Evolutionary conservation across 306 rosid genomes (phyloP).

Genomic region (Ammopiptanthus mongolicus): DNA sequence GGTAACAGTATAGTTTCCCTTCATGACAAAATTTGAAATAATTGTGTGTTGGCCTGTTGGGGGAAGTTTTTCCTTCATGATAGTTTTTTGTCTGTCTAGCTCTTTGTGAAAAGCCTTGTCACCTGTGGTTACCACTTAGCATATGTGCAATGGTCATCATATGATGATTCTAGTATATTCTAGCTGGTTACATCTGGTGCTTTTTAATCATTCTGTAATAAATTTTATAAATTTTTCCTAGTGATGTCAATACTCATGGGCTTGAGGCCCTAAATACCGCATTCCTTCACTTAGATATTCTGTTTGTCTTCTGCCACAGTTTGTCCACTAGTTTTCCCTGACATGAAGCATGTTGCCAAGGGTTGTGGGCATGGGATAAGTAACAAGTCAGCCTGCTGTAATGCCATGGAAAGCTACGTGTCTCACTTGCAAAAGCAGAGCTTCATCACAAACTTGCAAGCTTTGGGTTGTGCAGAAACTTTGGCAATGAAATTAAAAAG

Average conservation of each 20-base stretch:
- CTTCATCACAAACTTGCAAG: slow-evolving; percentile 91
- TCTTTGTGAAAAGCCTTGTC: not conserved
- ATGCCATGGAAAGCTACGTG: slow-evolving; percentile 78
- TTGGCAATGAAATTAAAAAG: slow-evolving; percentile 69
- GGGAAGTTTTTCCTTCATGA: not conserved
- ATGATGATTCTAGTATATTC: not conserved
- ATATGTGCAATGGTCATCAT: not conserved
- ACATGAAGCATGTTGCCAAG: slow-evolving; percentile 51
- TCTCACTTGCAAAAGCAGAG: slow-evolving; percentile 96
- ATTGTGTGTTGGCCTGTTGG: not conserved
- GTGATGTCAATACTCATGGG: slow-evolving; percentile 17
- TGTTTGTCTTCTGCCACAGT: slow-evolving; percentile 37
- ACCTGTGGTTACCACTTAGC: not conserved
- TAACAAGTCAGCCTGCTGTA: slow-evolving; percentile 70
- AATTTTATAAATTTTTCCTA: not conserved
- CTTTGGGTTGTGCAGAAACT: slow-evolving; percentile 84
- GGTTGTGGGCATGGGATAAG: slow-evolving; percentile 65
- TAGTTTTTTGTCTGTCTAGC: not conserved
- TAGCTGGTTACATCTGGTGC: not conserved
- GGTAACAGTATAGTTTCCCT: slow-evolving; percentile 18
- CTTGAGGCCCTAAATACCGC: not conserved
- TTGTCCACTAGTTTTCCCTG: slow-evolving; percentile 82
- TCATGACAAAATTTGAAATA: not conserved
- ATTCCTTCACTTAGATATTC: slow-evolving; percentile 11
- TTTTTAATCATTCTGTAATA: not conserved